Percentiles rank a stretch among this genome's conserved stretches.
These are phyloP conservation scores for Amphicarpaea edgeworthii DNA, from an alignment of 306 rosid genomes.

Conservation along the genomic window DNA sequence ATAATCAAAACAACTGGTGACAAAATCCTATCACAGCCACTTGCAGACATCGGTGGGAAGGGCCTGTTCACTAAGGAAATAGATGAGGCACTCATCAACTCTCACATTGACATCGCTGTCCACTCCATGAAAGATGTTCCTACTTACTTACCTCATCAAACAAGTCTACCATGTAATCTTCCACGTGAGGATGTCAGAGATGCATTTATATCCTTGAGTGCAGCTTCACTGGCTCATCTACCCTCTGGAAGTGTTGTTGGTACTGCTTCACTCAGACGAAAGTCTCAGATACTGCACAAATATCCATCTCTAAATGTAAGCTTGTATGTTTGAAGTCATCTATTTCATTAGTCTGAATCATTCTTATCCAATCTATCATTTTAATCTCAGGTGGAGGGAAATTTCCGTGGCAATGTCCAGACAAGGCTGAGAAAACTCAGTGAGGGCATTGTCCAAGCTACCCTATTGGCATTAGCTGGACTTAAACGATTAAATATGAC, in stretches of 20 bases:
- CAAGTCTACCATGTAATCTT: slow-evolving; percentile 89
- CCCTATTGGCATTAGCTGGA: slow-evolving; percentile 89
- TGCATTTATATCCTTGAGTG: slow-evolving; percentile 82
- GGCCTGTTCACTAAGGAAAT: slow-evolving; percentile 94
- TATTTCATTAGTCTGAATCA: too few relatives aligned
- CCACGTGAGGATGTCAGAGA: slow-evolving; percentile 91
- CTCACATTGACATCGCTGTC: slow-evolving; percentile 85
- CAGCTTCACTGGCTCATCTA: slow-evolving; percentile 72
- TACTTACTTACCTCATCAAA: slow-evolving; percentile 77
- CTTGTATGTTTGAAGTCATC: slow-evolving; percentile 17
- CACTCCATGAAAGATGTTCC: slow-evolving; percentile 98
- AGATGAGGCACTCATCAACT: slow-evolving; percentile 81
- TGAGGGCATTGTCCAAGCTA: slow-evolving; percentile 89
- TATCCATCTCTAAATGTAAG: slow-evolving; percentile 80
- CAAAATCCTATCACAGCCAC: slow-evolving; percentile 79
- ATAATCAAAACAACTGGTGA: slow-evolving; percentile 92
- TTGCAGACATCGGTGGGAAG: slow-evolving; percentile 95
- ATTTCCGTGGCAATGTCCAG: slow-evolving; percentile 92
- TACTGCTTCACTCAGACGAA: slow-evolving; percentile 90
- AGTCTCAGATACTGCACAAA: slow-evolving; percentile 85
- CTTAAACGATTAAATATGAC: slow-evolving; percentile 75
- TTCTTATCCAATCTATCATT: too few relatives aligned
- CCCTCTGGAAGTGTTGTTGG: slow-evolving; percentile 82
- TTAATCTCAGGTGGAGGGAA: slow-evolving; percentile 74
- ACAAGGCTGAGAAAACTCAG: slow-evolving; percentile 78